These are phyloP conservation scores for Apostasia ramifera DNA, from an alignment of 106 monocot species.

Conservation along the genomic window DNA sequence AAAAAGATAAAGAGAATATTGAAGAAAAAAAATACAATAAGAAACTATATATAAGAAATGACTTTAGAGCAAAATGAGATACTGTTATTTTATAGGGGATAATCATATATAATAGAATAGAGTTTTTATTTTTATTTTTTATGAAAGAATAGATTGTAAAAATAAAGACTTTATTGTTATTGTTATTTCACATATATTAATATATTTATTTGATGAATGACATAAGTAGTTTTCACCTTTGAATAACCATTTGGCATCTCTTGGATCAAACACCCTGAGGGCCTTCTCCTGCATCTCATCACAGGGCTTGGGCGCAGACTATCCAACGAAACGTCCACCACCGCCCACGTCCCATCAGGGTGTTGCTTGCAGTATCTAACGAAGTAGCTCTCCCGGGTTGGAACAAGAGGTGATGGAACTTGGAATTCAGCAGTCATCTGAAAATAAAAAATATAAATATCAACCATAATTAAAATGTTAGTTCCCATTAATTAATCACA, in stretches of 20 bases:
- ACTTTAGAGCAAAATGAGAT: no score
- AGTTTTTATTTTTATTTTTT: no score
- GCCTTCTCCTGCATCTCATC: constrained; percentile 62
- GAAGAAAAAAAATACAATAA: no score
- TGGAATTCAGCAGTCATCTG: constrained; percentile 98
- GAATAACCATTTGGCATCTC: constrained; percentile 99
- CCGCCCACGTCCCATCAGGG: constrained; percentile 86
- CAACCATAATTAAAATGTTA: no score
- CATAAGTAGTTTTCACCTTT: constrained; percentile 34
- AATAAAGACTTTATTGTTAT: background rate
- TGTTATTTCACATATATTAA: background rate
- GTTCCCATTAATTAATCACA: no score
- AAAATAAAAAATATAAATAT: no score
- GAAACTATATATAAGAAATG: no score
- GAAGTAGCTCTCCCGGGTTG: constrained; percentile 78
- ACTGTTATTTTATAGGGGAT: no score
- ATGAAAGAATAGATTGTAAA: background rate
- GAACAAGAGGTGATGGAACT: constrained; percentile 88
- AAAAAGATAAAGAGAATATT: no score
- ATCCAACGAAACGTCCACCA: constrained; percentile 91
- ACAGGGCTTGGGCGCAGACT: constrained; percentile 54
- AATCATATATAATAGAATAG: no score
- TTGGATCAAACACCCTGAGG: constrained; percentile 88
- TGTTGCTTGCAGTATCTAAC: constrained; percentile 94
- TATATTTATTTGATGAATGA: no score